Evolutionary conservation across 2,329 filamentous ascomycete genomes (phyloP).

Genomic region (Pyrenophora graminea): DNA sequence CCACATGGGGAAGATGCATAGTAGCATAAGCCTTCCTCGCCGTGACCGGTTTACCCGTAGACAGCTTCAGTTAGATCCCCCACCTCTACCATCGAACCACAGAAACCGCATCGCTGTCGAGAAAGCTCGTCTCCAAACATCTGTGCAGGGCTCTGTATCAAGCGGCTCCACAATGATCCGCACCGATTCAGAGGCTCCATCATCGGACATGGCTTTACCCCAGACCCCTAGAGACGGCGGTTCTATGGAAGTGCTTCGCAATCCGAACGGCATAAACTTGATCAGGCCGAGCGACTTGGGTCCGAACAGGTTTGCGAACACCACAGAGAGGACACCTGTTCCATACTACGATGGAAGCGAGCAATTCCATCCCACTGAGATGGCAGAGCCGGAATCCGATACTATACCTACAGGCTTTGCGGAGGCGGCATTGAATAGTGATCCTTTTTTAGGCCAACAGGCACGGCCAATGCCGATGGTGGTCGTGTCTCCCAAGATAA

Average conservation of each 20-base stretch:
- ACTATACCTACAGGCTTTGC: constrained; percentile 44
- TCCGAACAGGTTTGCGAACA: constrained; percentile 24
- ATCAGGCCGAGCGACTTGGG: constrained; percentile 38
- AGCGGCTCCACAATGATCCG: constrained; percentile 39
- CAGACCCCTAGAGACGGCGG: constrained; percentile 49
- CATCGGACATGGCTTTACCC: constrained; percentile 51
- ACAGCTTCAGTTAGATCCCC: constrained; percentile 17
- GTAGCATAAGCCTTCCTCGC: constrained; percentile 16
- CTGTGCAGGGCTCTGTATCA: constrained; percentile 33
- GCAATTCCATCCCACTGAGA: constrained; percentile 38
- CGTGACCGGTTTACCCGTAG: constrained; percentile 14
- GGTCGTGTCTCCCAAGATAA: constrained; percentile 6
- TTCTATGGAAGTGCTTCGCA: constrained; percentile 40
- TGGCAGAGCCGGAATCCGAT: constrained; percentile 20
- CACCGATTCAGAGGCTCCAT: constrained; percentile 48
- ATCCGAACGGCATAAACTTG: constrained; percentile 18
- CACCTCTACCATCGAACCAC: constrained; percentile 29
- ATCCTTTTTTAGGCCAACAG: constrained; percentile 5
- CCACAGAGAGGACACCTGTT: constrained; percentile 17
- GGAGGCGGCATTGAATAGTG: constrained; percentile 11
- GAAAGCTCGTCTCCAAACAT: constrained; percentile 26
- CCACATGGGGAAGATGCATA: constrained; percentile 13
- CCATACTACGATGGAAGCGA: constrained; percentile 47
- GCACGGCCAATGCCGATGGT: constrained; percentile 12
- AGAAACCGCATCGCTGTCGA: constrained; percentile 27